Evolutionary conservation across 441 rosid genomes (phyloP), one percentile per base, ranked within the genome.

Genomic region (Eutrema salsugineum): DNA sequence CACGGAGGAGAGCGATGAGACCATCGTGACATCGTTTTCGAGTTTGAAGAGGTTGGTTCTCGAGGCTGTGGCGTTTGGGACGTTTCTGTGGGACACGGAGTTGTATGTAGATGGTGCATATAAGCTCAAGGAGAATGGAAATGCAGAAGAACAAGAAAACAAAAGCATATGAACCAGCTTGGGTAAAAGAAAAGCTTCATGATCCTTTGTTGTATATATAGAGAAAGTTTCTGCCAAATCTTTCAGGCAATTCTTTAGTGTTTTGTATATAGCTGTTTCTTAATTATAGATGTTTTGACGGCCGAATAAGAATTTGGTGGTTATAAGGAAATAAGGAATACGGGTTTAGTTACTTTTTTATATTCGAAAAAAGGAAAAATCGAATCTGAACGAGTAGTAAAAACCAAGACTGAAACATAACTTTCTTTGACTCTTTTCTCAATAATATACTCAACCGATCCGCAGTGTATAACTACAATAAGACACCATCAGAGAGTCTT

Each of bases 21-120:
- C 84, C 58, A 85, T 91, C 9, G 47, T 78, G 70, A 85, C 99
- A 44, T 87, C 99, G 1, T 94, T 86, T 78, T 86, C 87, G 10
- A 94, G 96, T 81, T 49, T 94, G 76, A 91, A 86, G 85, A 84
- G 98, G 40, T 76, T 94, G 83, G 86, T 90, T 63, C 70, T 90
- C 36, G 98, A 94, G 78, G 99, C 98, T 35, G 89, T 89, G 16
- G 97, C 97, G 22, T 94, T 94, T 57, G 99, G 97, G 63, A 83
- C 87, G 42, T 94, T 94, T 68, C 85, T 94, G 28, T 90, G 97
- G 99, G 99, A 91, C 28, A 78, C 87, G 2, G 96, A 94, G 81
- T 86, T 84, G 61, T 79, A 81, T 71, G 96, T 90, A 0, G 74
- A 88, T 73, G 66, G 77, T 36, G 78, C 84, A 1, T 94, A 82